Base-by-base conservation (phyloP, 345 rosid species). In the Brassica rapa region DNA sequence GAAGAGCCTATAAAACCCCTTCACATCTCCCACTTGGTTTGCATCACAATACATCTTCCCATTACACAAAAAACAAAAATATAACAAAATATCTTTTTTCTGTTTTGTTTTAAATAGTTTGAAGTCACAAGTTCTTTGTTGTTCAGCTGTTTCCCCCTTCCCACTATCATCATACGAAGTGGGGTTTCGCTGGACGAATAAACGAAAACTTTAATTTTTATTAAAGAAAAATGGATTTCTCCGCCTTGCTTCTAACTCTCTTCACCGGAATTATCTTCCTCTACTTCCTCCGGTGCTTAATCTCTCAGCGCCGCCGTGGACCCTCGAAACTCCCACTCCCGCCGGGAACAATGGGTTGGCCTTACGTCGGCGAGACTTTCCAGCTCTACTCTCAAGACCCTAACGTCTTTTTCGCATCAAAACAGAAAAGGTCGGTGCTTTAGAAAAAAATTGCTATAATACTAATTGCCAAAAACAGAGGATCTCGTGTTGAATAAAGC, bases 351-450 rank as follows among this genome's bases (percentile, higher is more conserved):
- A 12, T 91, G 80, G 98, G 98, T 27, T 93, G 87, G 87, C 97
- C 98, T 53, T 91, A 88, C 74, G 74, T 93, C 39, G 98, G 98
- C 0, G 97, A 93, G 63, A 93, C 98, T 11, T 88, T 91, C 29
- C 91, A 93, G 16, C 91, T 93, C 69, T 93, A 93, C 84, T 93
- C 98, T 11, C 97, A 93, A 63, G 82, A 93, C 91, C 98, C 98
- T 5, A 89, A 89, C 79, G 83, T 85, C 80, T 93, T 93, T 87
- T 91, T 93, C 72, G 86, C 94, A 15, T 83, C 90, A 0, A 93
- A 93, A 76, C 83, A 84, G 10, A 85, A 82, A 43, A 89, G 88
- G 94, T 89, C 53, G 46, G 30, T 76, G 15, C 4, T 43, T n/a
- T 35, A 9, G 41, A 35, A 35, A 35, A 7, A 35, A 19, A 19